Evolutionary conservation across 805 yeast species (phyloP), one percentile per base, ranked within the genome.

Genomic region (Nakazawaea wickerhamii): DNA sequence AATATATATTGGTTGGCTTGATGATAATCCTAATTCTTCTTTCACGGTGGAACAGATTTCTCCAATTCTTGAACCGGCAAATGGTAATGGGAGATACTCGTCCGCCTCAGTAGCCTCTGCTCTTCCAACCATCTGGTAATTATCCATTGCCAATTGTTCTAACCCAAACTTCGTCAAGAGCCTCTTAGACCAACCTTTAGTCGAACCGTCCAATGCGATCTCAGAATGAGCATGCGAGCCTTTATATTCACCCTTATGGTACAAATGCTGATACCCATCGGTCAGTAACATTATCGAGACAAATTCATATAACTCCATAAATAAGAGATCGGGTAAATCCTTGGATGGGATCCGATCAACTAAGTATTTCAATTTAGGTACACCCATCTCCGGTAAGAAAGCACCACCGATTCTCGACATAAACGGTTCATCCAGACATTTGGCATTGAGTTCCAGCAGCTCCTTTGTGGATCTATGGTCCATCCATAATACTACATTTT

Each of bases 401-500:
- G 58, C 51, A 1, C 75, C 75, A 7, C 79, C 77, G 38, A 69
- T 52, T 31, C 48, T 49, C 1, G 48, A 45, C 33, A 58, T 48
- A 6, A 51, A 46, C 6, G 44, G 37, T 5, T 53, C 55, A 5
- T 53, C 53, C 7, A 38, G 48, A 22, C 66, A 51, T 9, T 27
- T 41, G 20, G 42, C 31, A 30, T 70, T 65, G 5, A 73, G 45
- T 17, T 47, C 38, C 2, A 33, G 20, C 11, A 68, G 55, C 46
- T 74, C 68, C 2, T 51, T 31, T 3, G 44, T 50, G 2, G 78
- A 61, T 21, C 77, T 59, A 15, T 66, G 60, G 50, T 78, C 83
- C 83, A 78, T 78, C 84, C 84, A 78, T 38, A 78, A 63, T 4
- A 78, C 60, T 3, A 77, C 64, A 48, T 74, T 73, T 27, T 67